These are phyloP conservation scores for Phtheirospermum japonicum DNA, from an alignment of 257 asterid species.

Conservation along the genomic window DNA sequence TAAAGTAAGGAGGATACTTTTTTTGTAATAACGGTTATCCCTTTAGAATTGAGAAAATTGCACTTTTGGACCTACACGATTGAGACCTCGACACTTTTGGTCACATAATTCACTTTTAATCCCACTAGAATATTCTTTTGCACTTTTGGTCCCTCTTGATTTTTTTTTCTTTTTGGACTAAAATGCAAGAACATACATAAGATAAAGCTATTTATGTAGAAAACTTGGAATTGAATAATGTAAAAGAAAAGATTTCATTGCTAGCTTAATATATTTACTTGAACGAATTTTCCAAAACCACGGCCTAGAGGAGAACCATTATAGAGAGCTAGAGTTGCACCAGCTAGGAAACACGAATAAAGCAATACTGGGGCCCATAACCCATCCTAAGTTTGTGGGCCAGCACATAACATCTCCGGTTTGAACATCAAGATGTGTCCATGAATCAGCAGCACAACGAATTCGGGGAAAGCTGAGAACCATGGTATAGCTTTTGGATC, in stretches of 20 bases:
- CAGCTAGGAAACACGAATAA: slow-evolving; percentile 73
- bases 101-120: no score
- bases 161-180: no score
- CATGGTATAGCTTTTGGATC: slow-evolving; percentile 97
- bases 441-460: slow-evolving; percentile 75
- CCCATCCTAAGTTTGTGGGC: slow-evolving; percentile 99
- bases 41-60: no score
- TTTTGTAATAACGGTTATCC: no score
- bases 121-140: no score
- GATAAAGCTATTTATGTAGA: background rate
- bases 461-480: slow-evolving; percentile 94
- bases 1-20: no score
- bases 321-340: slow-evolving; percentile 90
- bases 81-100: no score
- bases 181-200: no score
- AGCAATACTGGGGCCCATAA: slow-evolving; percentile 82
- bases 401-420: slow-evolving; percentile 75
- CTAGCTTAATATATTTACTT: slow-evolving; percentile 41
- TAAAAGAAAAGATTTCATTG: background rate
- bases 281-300: slow-evolving; percentile 84
- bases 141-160: no score
- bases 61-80: no score
- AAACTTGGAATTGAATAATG: background rate
- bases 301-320: slow-evolving; percentile 92
- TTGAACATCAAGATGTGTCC: slow-evolving; percentile 59